Conservation (phyloP, 225 moss, liverwort and hornwort species). For the Anthoceros angustus region DNA sequence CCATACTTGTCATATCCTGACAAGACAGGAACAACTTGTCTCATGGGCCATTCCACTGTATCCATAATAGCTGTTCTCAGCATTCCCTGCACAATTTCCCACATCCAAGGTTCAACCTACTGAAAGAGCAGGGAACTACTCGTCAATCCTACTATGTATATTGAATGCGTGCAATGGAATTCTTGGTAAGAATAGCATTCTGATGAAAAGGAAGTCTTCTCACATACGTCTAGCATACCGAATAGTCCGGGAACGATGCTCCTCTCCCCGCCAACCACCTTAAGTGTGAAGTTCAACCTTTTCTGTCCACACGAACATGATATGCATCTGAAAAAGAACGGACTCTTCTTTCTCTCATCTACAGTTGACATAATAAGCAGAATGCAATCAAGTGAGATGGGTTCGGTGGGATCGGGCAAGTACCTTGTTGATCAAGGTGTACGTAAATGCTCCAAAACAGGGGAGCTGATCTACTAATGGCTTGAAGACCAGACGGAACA, state of each 20-base stretch:
- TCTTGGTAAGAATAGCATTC: too few species aligned
- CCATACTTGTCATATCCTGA: conserved; percentile 22
- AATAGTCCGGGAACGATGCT: conserved; percentile 62
- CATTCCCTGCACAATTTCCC: conserved; percentile 58
- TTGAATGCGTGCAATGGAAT: background rate
- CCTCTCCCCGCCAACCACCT: conserved; percentile 67
- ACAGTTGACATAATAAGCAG: background rate
- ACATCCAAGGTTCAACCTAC: conserved; percentile 7
- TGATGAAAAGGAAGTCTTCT: background rate
- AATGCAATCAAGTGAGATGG: background rate
- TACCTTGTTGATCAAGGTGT: conserved; percentile 72
- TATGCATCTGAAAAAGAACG: background rate
- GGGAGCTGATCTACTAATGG: conserved; percentile 85
- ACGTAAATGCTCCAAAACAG: conserved; percentile 77
- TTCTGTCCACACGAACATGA: conserved; percentile 34
- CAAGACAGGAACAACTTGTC: conserved; percentile 59
- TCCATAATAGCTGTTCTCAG: conserved; percentile 65
- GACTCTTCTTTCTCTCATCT: background rate
- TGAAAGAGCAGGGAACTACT: background rate
- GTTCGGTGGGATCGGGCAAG: background rate
- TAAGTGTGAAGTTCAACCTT: conserved; percentile 69
- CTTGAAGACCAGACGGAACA: conserved; percentile 70
- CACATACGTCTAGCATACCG: conserved; percentile 29
- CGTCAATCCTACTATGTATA: background rate
- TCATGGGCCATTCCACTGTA: conserved; percentile 92